These are phyloP conservation scores for Porphyridium purpureum DNA, from an alignment of 23 red algal genomes.

Conservation along the genomic window DNA sequence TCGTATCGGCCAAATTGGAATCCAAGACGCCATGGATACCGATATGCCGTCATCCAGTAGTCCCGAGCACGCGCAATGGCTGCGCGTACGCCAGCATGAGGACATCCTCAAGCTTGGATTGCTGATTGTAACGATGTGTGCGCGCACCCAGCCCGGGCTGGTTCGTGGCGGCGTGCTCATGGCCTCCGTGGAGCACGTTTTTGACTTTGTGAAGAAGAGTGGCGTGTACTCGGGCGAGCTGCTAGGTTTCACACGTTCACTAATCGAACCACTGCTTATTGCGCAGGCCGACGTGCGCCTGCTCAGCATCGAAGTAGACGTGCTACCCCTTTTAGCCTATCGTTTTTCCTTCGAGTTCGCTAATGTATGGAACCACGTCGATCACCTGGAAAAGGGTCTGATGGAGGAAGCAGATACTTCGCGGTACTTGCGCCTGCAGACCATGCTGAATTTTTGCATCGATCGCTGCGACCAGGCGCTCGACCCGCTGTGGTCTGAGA, in stretches of 20 bases:
- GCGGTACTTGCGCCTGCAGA: slow-evolving; percentile 25
- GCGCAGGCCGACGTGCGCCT: slow-evolving; percentile 8
- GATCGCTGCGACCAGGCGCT: slow-evolving; percentile 25
- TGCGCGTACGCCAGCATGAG: not conserved
- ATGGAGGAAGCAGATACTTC: slow-evolving; percentile 33
- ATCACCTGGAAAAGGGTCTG: slow-evolving; percentile 20
- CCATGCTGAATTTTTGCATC: slow-evolving; percentile 43
- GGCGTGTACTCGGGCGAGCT: slow-evolving; percentile 33
- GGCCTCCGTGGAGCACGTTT: slow-evolving; percentile 7
- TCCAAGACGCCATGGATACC: slow-evolving; percentile 53
- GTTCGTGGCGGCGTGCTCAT: slow-evolving; percentile 22
- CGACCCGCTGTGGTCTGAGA: slow-evolving; percentile 58
- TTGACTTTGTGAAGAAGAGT: slow-evolving; percentile 18
- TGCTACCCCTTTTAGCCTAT: slow-evolving; percentile 33
- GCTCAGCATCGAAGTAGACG: slow-evolving; percentile 12
- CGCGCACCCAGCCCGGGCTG: slow-evolving; percentile 12
- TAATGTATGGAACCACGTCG: slow-evolving; percentile 37
- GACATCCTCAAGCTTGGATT: slow-evolving; percentile 4
- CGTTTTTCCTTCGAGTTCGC: slow-evolving; percentile 30
- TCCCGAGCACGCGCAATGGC: not conserved
- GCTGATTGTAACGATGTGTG: not conserved
- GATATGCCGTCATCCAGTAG: slow-evolving; percentile 26
- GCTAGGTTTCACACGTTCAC: slow-evolving; percentile 7
- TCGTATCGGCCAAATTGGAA: slow-evolving; percentile 29
- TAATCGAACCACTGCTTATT: slow-evolving; percentile 9